phyloP scores from a whole-genome alignment of 2,329 filamentous ascomycete genomes.

The Trichoderma sp. region DNA sequence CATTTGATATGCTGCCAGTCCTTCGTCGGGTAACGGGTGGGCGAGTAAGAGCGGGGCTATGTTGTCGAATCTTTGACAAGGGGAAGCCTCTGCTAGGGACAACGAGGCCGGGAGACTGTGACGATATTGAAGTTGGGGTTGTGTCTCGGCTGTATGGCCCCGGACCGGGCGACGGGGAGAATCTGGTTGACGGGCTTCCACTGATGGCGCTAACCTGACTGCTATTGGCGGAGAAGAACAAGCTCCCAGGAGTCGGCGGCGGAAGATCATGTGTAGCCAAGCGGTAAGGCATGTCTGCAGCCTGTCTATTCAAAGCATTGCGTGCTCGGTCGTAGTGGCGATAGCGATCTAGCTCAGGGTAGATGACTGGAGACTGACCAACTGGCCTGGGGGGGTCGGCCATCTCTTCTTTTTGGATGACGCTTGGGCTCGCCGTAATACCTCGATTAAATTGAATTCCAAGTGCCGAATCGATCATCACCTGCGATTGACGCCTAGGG shows the following conservation, averaged over 20 bases:
- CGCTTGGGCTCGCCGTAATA: slow-evolving; percentile 43
- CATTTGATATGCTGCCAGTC: slow-evolving; percentile 53
- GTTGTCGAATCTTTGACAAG: slow-evolving; percentile 47
- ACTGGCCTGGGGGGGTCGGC: slow-evolving; percentile 39
- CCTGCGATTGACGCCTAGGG: slow-evolving; percentile 39
- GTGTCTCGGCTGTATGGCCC: slow-evolving; percentile 72
- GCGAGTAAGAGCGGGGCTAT: slow-evolving; percentile 53
- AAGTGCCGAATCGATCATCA: slow-evolving; percentile 34
- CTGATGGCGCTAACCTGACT: slow-evolving; percentile 59
- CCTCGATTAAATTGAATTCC: slow-evolving; percentile 40
- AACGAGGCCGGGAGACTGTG: slow-evolving; percentile 65
- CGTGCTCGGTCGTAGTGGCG: slow-evolving; percentile 43
- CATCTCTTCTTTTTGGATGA: slow-evolving; percentile 42
- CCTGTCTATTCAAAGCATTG: slow-evolving; percentile 33
- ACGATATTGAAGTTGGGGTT: slow-evolving; percentile 74
- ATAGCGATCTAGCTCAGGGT: slow-evolving; percentile 62
- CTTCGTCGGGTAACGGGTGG: slow-evolving; percentile 60
- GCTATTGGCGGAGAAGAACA: slow-evolving; percentile 56
- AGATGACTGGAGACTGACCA: slow-evolving; percentile 46
- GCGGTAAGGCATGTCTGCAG: slow-evolving; percentile 50
- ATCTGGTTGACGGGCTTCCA: slow-evolving; percentile 70
- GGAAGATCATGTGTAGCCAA: slow-evolving; percentile 63
- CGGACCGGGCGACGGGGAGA: slow-evolving; percentile 67
- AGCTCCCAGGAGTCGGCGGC: slow-evolving; percentile 56
- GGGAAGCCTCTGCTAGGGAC: slow-evolving; percentile 45